phyloP scores from a whole-genome alignment of 306 rosid species.

The Castanopsis chinensis region DNA sequence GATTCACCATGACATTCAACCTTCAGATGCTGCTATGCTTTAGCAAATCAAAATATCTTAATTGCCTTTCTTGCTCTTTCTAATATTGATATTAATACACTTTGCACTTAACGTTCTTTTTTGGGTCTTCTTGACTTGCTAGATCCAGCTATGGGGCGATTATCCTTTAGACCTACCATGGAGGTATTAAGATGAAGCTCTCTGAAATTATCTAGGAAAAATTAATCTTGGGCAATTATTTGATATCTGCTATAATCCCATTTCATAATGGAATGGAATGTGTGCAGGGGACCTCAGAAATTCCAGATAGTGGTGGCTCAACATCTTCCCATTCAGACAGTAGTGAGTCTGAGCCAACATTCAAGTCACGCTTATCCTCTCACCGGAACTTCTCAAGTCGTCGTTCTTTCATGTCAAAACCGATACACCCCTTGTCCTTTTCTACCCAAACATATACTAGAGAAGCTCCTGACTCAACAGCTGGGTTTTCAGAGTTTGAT shows the following conservation, averaged over 20 bases:
- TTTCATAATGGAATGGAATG: slow-evolving; percentile 18
- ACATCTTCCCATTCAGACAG: slow-evolving; percentile 64
- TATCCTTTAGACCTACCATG: slow-evolving; percentile 50
- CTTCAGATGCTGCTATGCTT: not conserved
- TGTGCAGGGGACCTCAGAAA: slow-evolving; percentile 76
- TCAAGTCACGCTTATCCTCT: slow-evolving; percentile 53
- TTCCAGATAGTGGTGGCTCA: slow-evolving; percentile 51
- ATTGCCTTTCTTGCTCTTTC: not conserved
- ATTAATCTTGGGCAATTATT: not conserved
- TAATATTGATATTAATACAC: slow-evolving; percentile 5
- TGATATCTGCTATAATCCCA: slow-evolving; percentile 2
- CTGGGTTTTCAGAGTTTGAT: slow-evolving; percentile 53
- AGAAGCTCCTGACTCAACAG: slow-evolving; percentile 48
- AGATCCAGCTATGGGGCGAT: slow-evolving; percentile 54
- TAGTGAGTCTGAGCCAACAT: slow-evolving; percentile 62
- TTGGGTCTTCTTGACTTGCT: slow-evolving; percentile 29
- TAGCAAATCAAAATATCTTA: not conserved
- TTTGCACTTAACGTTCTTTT: slow-evolving; percentile 12
- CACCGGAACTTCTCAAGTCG: slow-evolving; percentile 51
- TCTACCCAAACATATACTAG: slow-evolving; percentile 42
- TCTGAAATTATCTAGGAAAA: not conserved
- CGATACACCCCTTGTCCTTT: slow-evolving; percentile 71
- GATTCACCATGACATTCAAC: not conserved
- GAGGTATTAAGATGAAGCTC: slow-evolving; percentile 52
- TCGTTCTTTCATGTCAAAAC: slow-evolving; percentile 80